phyloP scores from a whole-genome alignment of 1,139 yeast genomes.

The Pichia sp. region DNA sequence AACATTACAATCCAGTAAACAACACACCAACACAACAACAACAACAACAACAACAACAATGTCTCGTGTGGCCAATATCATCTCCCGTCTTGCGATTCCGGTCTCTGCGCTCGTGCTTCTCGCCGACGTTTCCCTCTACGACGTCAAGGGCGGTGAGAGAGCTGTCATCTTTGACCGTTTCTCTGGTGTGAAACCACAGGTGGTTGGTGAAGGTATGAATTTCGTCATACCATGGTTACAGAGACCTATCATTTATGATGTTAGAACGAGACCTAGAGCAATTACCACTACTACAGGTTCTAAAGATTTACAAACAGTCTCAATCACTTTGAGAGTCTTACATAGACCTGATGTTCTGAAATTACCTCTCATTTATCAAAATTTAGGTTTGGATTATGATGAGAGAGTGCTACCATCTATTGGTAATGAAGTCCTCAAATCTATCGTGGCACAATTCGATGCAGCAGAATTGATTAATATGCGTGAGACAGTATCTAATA shows the following conservation, averaged over 20 bases:
- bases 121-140: slow-evolving; percentile 74
- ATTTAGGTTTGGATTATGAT: slow-evolving; percentile 89
- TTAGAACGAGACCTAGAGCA: slow-evolving; percentile 86
- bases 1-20: too few relatives aligned
- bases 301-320: slow-evolving; percentile 93
- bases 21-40: too few relatives aligned
- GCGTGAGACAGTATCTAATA: slow-evolving; percentile 88
- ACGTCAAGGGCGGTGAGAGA: slow-evolving; percentile 92
- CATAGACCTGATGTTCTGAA: slow-evolving; percentile 87
- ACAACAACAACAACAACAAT: too few relatives aligned
- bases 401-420: slow-evolving; percentile 96
- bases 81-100: slow-evolving; percentile 52
- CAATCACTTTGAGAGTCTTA: slow-evolving; percentile 84
- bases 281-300: slow-evolving; percentile 96
- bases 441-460: slow-evolving; percentile 96
- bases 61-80: slow-evolving; percentile 76
- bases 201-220: slow-evolving; percentile 95
- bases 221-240: slow-evolving; percentile 96
- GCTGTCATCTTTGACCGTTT: slow-evolving; percentile 94
- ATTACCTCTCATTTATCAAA: slow-evolving; percentile 83
- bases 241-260: slow-evolving; percentile 82
- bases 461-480: slow-evolving; percentile 97
- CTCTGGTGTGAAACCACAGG: slow-evolving; percentile 78
- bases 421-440: slow-evolving; percentile 91
- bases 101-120: slow-evolving; percentile 60